A percentile compares a stretch with the other conserved stretches of the same genome.
Conservation (phyloP, 306 rosid species). For the Inga laurina region DNA sequence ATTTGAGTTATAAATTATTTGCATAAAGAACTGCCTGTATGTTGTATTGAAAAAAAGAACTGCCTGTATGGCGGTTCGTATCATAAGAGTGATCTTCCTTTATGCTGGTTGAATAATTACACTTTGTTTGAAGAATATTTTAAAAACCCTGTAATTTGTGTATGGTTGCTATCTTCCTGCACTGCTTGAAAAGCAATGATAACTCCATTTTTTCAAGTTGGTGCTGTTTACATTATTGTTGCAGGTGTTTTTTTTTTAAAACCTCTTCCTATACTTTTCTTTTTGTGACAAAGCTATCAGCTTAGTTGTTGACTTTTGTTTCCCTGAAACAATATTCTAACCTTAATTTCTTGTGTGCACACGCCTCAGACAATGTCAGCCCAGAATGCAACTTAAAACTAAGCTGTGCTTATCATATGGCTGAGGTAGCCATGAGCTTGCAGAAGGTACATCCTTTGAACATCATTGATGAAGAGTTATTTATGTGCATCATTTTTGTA, state of each 20-base stretch:
- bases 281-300: not conserved
- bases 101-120: not conserved
- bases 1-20: not conserved
- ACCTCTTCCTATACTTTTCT: not conserved
- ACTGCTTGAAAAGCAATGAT: not conserved
- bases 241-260: constrained; percentile 9
- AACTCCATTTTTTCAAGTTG: not conserved
- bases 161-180: too few species aligned
- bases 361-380: constrained; percentile 67
- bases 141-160: constrained; percentile 21
- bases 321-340: constrained; percentile 19
- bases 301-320: not conserved
- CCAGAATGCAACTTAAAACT: constrained; percentile 75
- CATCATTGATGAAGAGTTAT: constrained; percentile 10
- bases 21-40: not conserved
- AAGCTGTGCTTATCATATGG: constrained; percentile 84
- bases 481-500: constrained; percentile 23
- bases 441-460: constrained; percentile 66
- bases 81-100: constrained; percentile 26
- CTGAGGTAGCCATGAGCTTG: constrained; percentile 92
- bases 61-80: not conserved
- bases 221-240: constrained; percentile 27
- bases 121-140: not conserved
- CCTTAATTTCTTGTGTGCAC: constrained; percentile 29
- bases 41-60: not conserved